Base-by-base conservation (phyloP, 345 rosid species). In the Draba incana region DNA sequence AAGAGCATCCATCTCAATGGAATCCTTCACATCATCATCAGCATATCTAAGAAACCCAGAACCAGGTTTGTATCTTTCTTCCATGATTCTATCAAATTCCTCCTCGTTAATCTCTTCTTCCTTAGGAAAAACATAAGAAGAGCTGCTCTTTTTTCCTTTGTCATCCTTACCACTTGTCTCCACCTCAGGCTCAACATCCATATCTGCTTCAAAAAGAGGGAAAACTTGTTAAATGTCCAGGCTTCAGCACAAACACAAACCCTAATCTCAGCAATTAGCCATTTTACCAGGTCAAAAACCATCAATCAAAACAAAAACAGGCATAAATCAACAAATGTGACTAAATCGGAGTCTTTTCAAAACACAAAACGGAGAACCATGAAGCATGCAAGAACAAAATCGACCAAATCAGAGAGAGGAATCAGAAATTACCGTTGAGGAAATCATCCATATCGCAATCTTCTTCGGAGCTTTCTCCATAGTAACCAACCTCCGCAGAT, bases 81-180 rank as follows among this genome's bases (percentile, higher is more conserved):
- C 97, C 95, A 91, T 85, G 57, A 94, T 83, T 68, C 74, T 87
- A 77, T 89, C 95, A 62, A 81, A 87, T 48, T 89, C 97, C 55
- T 83, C 97, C 79, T 87, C 98, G 16, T 84, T 70, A 13, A 83
- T 71, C 57, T 78, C 86, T 75, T 94, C 99, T 80, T 91, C 93
- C 67, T 91, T 94, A 6, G 97, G 97, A 27, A 83, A 56, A 49
- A 89, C 69, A 64, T 50, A 70, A 0, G 92, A 78, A 48, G 79
- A 62, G 56, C 57, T 79, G 6, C 59, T 67, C 23, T 63, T 24
- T 72, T 76, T 84, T 12, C 55, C 84, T 23, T 80, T 62, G 39
- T 81, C 82, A 43, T 72, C 82, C 60, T 84, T 84, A 48, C 61
- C 65, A 75, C 62, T 80, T 5, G 64, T 75, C 63, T 78, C 86